phyloP scores from a whole-genome alignment of 768 basidiomycete species.

The Leccinum disarticulatum region DNA sequence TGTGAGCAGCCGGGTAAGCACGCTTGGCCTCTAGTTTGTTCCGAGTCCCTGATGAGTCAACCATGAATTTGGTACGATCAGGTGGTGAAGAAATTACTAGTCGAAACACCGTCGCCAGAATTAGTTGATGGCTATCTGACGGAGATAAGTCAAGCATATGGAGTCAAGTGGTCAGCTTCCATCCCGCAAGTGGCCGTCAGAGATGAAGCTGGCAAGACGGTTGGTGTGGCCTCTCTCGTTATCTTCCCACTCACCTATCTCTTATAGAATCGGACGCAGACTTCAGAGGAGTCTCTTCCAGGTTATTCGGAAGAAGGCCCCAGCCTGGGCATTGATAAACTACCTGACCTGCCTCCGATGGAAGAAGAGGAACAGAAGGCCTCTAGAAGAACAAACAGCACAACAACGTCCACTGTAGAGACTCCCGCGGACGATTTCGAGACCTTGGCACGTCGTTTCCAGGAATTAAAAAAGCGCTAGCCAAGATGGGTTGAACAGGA shows the following conservation, averaged over 20 bases:
- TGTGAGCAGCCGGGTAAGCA: conserved; percentile 79
- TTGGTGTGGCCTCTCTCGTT: conserved; percentile 24
- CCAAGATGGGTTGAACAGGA: neutral
- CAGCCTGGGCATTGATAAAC: conserved; percentile 33
- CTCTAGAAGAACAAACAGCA: conserved; percentile 5
- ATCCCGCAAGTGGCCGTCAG: conserved; percentile 23
- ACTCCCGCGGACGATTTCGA: conserved; percentile 69
- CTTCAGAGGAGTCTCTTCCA: conserved; percentile 24
- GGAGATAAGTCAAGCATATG: conserved; percentile 90
- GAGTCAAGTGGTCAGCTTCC: conserved; percentile 62
- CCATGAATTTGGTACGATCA: conserved; percentile 32
- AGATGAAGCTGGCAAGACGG: conserved; percentile 40
- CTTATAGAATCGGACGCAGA: conserved; percentile 9
- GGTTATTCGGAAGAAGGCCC: conserved; percentile 27
- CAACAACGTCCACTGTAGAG: conserved; percentile 12
- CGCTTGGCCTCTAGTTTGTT: neutral
- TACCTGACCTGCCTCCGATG: conserved; percentile 52
- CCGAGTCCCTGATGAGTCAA: conserved; percentile 1
- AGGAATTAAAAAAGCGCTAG: conserved; percentile 81
- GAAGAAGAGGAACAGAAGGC: conserved; percentile 44
- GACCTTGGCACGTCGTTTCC: conserved; percentile 75
- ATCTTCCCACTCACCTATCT: conserved; percentile 4
- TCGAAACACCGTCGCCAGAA: conserved; percentile 66
- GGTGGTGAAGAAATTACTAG: conserved; percentile 73
- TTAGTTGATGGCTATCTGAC: conserved; percentile 86